Evolutionary conservation across 1,284 basidiomycete genomes (phyloP), one percentile per base, ranked within the genome.

Genomic region (Apiotrichum sp.): DNA sequence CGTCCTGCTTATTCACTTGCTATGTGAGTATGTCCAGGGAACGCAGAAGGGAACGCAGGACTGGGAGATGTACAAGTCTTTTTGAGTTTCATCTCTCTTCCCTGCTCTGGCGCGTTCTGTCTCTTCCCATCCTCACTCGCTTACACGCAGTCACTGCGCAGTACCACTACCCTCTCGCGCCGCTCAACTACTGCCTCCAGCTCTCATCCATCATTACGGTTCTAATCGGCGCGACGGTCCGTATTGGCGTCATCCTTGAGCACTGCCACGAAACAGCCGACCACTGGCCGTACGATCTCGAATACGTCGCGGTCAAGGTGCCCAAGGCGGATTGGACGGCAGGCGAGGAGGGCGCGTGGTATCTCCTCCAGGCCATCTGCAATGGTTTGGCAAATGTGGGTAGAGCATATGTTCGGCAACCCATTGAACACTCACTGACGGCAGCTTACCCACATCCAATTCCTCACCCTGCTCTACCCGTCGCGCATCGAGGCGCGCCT

Each of bases 391-490:
- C 91, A 34, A 92, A 95, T 80, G 90, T 88, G 58, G 56, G 82
- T 41, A 22, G 22, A 22, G 22, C 22, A 22, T 22, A 22, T 22
- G 22, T 22, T 22, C 22, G 14, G 32, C n/a, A 2, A 7, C 14
- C n/a, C 7, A 1, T 5, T 2, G 31, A 22, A 3, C 32, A 4
- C 35, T 9, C 13, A 31, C 41, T 55, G 47, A 53, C 36, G 4
- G 31, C 70, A 96, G 89, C 87, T 92, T 58, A 96, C 95, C 0
- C 93, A 98, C 76, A 97, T 99, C 53, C 96, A 98, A 73, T 98
- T 98, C 76, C 80, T 99, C 55, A 96, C 95, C 3, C 82, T 98
- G 5, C 82, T 99, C n/a, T 99, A 91, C 71, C 95, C 95, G 1
- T 98, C 96, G 4, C 79, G 82, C n/a, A 83, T 95, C 39, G 96